Base-by-base conservation (phyloP, 495 filamentous ascomycete species). In the Podospora pseudocomata region DNA sequence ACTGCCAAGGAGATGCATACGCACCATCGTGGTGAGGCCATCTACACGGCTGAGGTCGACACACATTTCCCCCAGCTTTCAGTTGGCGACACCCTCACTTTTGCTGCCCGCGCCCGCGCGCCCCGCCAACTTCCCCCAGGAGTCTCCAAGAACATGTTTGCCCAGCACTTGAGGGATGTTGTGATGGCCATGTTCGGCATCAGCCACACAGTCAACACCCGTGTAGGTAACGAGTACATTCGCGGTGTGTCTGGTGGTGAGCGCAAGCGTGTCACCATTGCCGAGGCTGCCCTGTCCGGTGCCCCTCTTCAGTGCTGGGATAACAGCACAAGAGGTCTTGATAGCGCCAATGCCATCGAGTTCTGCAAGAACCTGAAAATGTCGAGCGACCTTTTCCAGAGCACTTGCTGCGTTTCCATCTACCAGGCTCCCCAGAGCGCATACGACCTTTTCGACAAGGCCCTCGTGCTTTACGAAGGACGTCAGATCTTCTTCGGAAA, bases 181-280 rank as follows among this genome's bases (percentile, higher is more conserved):
- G 86, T 91, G 67, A 92, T 94, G 89, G 87, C 91, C 34, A 88
- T 91, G 76, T 89, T 93, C 70, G 90, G 91, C 60, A 85, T 95
- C 57, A 83, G 85, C 15, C 90, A 94, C 71, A 93, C 91, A 0
- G 82, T 87, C 66, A 87, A 94, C 78, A 94, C 92, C 3, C 83
- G 82, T 28, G 88, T 95, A 23, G 92, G 92, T 32, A 92, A 94
- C 75, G 90, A 92, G 65, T 91, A 89, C 65, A 84, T 93, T 60
- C 86, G 91, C 54, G 92, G 92, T 67, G 89, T 95, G 0, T 90
- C 86, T 32, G 92, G 92, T 65, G 92, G 92, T 67, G 92, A 96
- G 77, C 77, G 92, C 11, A 94, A 94, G 80, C 87, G 92, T 68
- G 90, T 93, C 60, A 91, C 88, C 77, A 94, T 95, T 71, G 88